Base-by-base conservation (phyloP, 2,329 filamentous ascomycete species). In the Thelonectria rubi region DNA sequence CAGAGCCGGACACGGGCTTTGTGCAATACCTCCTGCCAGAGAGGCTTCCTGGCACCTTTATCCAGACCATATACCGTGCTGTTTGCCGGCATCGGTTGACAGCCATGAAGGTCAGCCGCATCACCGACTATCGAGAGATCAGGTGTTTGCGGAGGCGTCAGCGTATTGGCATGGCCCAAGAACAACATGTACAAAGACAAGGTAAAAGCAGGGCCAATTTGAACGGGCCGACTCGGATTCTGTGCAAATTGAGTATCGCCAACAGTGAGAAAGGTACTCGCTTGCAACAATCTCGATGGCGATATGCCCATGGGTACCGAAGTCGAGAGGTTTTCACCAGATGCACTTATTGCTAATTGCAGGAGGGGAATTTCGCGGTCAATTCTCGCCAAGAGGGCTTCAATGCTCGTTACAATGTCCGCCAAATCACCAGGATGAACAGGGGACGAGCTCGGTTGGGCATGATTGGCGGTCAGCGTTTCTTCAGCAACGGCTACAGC, bases 21-120 rank as follows among this genome's bases (percentile, higher is more conserved):
- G 79, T 98, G 94, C 63, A 97, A 89, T 42, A 97, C 93, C 75
- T 99, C 94, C 74, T 98, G 95, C 95, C 95, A 98, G 1, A 94
- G 91, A 0, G 93, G 82, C 66, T 82, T 85, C 81, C 78, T 88
- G 77, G 78, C 91, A 9, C 67, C 60, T 45, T 72, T 67, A 3
- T 70, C 71, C 3, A 76, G 32, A 0, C 75, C 75, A 45, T 76
- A 77, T 3, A 46, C 39, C n/a, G 39, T 37, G 15, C 43, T 40
- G 8, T 40, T 17, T 8, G 26, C 58, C 10, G 39, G 20, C 14
- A 37, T 46, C n/a, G 40, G 45, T 8, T 24, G 30, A 9, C 17
- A 57, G 39, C 48, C 48, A 26, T 43, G 32, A 12, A 56, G 24
- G 8, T 15, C n/a, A 53, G 51, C 26, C 8, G 43, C 18, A 39